Percentiles rank a stretch among this genome's conserved stretches.
These are phyloP conservation scores for Centrapalus pauciflorus DNA, from an alignment of 129 eudicot species.

Conservation along the genomic window DNA sequence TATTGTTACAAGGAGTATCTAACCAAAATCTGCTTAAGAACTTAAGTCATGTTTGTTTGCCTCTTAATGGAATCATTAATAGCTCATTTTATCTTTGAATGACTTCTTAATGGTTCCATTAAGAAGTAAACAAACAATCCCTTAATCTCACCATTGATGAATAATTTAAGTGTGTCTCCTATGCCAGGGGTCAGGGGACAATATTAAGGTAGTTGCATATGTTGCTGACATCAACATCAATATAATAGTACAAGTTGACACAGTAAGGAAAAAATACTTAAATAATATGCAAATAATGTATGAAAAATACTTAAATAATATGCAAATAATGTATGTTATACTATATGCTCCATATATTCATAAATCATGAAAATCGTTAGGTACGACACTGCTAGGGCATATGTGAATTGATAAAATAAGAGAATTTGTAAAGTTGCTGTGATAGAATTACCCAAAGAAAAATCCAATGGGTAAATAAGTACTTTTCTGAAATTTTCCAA, in stretches of 20 bases:
- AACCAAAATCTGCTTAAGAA: background rate
- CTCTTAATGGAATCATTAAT: no score
- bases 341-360: background rate
- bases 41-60: background rate
- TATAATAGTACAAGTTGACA: background rate
- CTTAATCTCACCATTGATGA: constrained; percentile 5
- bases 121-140: no score
- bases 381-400: background rate
- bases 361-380: constrained; percentile 12
- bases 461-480: background rate
- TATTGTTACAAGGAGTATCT: constrained; percentile 6
- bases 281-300: background rate
- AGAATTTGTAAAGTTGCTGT: background rate
- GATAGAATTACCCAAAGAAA: background rate
- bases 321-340: background rate
- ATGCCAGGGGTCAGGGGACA: constrained; percentile 24
- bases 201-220: constrained; percentile 14
- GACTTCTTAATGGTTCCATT: no score
- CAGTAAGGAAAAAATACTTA: no score
- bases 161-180: constrained; percentile 16
- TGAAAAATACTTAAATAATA: background rate
- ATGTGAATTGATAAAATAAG: background rate
- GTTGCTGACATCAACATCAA: constrained; percentile 18
- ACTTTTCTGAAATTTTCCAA: background rate
- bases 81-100: no score